A percentile compares a stretch with the other conserved stretches of the same genome.
phyloP scores from a whole-genome alignment of 805 yeast species.

The Candida golubevii region DNA sequence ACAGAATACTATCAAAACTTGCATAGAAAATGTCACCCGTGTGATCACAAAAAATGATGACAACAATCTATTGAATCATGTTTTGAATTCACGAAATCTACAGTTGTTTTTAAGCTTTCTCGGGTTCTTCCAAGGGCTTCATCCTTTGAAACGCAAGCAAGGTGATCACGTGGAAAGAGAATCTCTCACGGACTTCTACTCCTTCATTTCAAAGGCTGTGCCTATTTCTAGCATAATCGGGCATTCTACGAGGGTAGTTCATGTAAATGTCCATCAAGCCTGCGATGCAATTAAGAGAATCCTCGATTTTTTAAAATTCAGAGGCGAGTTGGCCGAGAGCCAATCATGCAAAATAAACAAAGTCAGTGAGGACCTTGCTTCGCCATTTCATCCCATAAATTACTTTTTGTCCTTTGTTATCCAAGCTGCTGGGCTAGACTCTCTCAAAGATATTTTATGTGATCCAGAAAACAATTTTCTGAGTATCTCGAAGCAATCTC shows the following conservation, averaged over 20 bases:
- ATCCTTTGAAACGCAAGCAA: conserved; percentile 50
- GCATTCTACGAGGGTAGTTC: conserved; percentile 22
- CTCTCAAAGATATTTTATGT: conserved; percentile 14
- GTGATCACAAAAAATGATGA: conserved; percentile 24
- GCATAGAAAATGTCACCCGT: conserved; percentile 27
- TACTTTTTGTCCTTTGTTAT: conserved; percentile 48
- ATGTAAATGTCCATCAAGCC: conserved; percentile 14
- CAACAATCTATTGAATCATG: conserved; percentile 11
- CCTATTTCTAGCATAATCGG: conserved; percentile 41
- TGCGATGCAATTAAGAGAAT: conserved; percentile 31
- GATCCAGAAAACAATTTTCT: conserved; percentile 24
- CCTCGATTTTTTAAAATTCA: conserved; percentile 26
- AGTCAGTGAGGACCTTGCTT: conserved; percentile 48
- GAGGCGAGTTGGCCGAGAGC: conserved; percentile 20
- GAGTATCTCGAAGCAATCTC: conserved; percentile 50
- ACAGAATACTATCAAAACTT: conserved; percentile 28
- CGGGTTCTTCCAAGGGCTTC: conserved; percentile 54
- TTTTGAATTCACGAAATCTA: conserved; percentile 37
- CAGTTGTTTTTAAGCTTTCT: conserved; percentile 43
- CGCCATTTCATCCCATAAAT: conserved; percentile 59
- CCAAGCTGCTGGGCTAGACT: conserved; percentile 27
- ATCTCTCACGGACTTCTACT: conserved; percentile 39
- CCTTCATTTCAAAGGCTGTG: conserved; percentile 47
- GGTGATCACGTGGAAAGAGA: conserved; percentile 71
- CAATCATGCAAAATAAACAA: conserved; percentile 32